Conservation (phyloP, 371 early-diverging fungal genomes). For the Mortierella polycephala region DNA sequence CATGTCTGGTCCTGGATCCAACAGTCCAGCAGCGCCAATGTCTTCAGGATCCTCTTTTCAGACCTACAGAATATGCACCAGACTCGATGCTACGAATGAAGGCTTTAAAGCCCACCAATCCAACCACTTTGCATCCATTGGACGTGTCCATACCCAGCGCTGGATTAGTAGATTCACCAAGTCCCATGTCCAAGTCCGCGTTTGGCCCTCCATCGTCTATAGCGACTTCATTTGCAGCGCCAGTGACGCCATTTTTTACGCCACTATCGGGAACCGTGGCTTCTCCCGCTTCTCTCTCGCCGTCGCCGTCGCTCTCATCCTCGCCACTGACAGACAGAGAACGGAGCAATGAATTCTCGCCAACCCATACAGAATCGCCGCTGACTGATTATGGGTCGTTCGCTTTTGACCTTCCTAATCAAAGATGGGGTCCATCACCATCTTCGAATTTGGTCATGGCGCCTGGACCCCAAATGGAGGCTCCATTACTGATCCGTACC, state of each 20-base stretch:
- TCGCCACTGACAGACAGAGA: constrained; percentile 13
- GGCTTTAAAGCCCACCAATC: neutral
- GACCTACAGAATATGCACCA: neutral
- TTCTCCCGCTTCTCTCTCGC: neutral
- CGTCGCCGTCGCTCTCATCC: constrained; percentile 15
- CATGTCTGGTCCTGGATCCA: neutral
- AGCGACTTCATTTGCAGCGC: neutral
- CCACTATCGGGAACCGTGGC: neutral
- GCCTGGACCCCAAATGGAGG: neutral
- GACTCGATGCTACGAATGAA: neutral
- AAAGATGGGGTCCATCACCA: neutral
- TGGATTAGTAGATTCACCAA: neutral
- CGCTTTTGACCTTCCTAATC: neutral
- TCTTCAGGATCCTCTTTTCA: neutral
- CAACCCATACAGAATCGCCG: neutral
- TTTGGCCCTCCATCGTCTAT: neutral
- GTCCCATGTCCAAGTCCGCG: neutral
- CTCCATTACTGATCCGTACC: constrained; percentile 20
- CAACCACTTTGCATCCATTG: constrained; percentile 11
- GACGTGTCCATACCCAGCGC: neutral
- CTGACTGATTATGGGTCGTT: neutral
- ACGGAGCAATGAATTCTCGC: neutral
- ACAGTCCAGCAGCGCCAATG: neutral
- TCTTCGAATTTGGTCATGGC: constrained; percentile 1
- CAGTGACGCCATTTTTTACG: neutral